Base-by-base conservation (phyloP, 306 rosid species). In the Spatholobus suberectus region DNA sequence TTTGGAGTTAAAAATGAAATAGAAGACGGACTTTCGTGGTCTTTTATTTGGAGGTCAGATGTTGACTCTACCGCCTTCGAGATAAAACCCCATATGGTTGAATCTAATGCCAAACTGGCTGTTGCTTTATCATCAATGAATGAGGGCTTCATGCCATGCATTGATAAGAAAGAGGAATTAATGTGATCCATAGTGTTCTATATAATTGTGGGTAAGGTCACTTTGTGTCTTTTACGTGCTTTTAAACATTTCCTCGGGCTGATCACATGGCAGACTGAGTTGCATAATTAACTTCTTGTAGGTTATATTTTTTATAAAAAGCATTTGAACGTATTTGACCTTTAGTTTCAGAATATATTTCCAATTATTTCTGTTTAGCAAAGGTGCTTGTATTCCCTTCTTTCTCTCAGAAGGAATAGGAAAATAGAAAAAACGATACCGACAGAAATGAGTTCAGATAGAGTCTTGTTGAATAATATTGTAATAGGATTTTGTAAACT, bases 181-280 rank as follows among this genome's bases (percentile, higher is more conserved):
- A 94, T 89, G 54, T 91, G 82, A 85, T 94, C 26, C 91, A 82
- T 62, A 90, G 85, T 83, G 71, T 94, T 83, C 61, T 91, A 18
- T 91, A 91, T 65, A 90, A 83, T 79, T 51, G 88, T 85, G 90
- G 98, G 98, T 94, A 80, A 88, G 94, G n/a, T n/a, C n/a, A n/a
- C n/a, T n/a, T n/a, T n/a, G n/a, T n/a, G n/a, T n/a, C n/a, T n/a
- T n/a, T n/a, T n/a, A n/a, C n/a, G n/a, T n/a, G n/a, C n/a, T n/a
- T n/a, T n/a, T n/a, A n/a, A n/a, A n/a, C n/a, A n/a, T n/a, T n/a
- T n/a, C n/a, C n/a, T n/a, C n/a, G n/a, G n/a, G n/a, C n/a, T n/a
- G n/a, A n/a, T n/a, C n/a, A n/a, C n/a, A n/a, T n/a, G n/a, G n/a
- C n/a, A n/a, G n/a, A n/a, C n/a, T n/a, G n/a, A n/a, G n/a, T n/a